Percentiles rank a stretch among this genome's conserved stretches.
These are phyloP conservation scores for Colletotrichum falcatum DNA, from an alignment of 2,329 filamentous ascomycete species.

Conservation along the genomic window DNA sequence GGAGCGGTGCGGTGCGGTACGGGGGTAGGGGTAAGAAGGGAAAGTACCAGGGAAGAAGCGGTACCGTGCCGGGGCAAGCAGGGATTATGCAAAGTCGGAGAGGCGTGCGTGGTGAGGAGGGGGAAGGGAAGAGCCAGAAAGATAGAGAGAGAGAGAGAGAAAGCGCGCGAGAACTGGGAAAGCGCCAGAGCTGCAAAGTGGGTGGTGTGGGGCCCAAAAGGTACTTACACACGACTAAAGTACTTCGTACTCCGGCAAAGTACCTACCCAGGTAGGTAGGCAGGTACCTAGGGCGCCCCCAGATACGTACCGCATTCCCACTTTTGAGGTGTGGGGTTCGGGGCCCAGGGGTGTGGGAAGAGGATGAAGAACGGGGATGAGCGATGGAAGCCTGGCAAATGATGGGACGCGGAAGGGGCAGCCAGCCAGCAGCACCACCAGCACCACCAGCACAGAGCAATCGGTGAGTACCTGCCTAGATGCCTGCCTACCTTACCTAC, in stretches of 20 bases:
- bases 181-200: neutral
- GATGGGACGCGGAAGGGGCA: conserved; percentile 9
- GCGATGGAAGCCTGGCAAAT: conserved; percentile 4
- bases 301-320: neutral
- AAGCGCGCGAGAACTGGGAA: neutral
- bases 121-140: neutral
- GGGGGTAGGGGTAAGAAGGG: conserved; percentile 23
- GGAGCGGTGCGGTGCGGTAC: conserved; percentile 38
- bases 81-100: conserved; percentile 3
- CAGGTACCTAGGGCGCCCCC: neutral
- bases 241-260: too few relatives aligned
- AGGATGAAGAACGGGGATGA: conserved; percentile 17
- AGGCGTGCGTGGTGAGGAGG: conserved; percentile 3
- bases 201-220: neutral
- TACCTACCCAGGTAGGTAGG: neutral
- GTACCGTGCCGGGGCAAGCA: conserved; percentile 10
- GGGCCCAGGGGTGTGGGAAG: conserved; percentile 6
- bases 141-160: neutral
- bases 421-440: neutral
- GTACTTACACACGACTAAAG: neutral
- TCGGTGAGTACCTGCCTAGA: neutral
- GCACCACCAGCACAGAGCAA: neutral
- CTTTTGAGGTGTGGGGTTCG: conserved; percentile 8
- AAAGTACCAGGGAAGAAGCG: conserved; percentile 17
- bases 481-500: too few relatives aligned